Conservation (phyloP, 495 filamentous ascomycete genomes). For the Xylaria grammica region DNA sequence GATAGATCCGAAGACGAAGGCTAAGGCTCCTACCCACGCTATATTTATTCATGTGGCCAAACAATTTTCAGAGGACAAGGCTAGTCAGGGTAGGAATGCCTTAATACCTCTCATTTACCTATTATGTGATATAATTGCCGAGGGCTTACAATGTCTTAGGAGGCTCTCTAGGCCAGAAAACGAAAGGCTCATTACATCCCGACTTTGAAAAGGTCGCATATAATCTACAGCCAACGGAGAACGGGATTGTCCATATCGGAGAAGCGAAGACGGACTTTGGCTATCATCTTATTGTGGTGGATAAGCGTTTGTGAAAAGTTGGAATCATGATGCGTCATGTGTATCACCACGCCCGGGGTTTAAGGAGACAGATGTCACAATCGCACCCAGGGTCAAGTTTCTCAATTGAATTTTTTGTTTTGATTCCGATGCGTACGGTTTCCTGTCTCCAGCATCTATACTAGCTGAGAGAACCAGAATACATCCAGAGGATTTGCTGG, state of each 20-base stretch:
- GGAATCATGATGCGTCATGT: slow-evolving; percentile 34
- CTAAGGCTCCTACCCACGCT: slow-evolving; percentile 45
- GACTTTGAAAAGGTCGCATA: slow-evolving; percentile 85
- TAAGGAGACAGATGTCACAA: neutral
- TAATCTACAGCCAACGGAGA: slow-evolving; percentile 52
- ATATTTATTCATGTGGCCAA: slow-evolving; percentile 91
- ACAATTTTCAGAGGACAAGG: slow-evolving; percentile 89
- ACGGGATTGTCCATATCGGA: slow-evolving; percentile 57
- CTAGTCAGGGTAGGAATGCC: slow-evolving; percentile 67
- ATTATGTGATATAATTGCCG: neutral
- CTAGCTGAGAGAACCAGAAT: slow-evolving; percentile 44
- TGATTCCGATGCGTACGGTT: slow-evolving; percentile 43
- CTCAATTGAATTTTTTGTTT: slow-evolving; percentile 36
- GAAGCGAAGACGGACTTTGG: slow-evolving; percentile 85
- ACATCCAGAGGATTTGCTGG: slow-evolving; percentile 37
- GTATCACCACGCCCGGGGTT: neutral
- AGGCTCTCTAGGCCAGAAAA: slow-evolving; percentile 76
- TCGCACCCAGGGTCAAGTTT: slow-evolving; percentile 8
- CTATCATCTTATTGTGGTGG: slow-evolving; percentile 96
- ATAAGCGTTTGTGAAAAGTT: slow-evolving; percentile 40
- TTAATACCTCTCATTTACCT: neutral
- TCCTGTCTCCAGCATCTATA: slow-evolving; percentile 39
- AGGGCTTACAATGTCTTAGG: slow-evolving; percentile 50
- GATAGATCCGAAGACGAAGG: slow-evolving; percentile 22
- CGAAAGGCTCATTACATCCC: slow-evolving; percentile 69